Evolutionary conservation across 495 filamentous ascomycete species (phyloP).

Genomic region (Penicillium arizonense): DNA sequence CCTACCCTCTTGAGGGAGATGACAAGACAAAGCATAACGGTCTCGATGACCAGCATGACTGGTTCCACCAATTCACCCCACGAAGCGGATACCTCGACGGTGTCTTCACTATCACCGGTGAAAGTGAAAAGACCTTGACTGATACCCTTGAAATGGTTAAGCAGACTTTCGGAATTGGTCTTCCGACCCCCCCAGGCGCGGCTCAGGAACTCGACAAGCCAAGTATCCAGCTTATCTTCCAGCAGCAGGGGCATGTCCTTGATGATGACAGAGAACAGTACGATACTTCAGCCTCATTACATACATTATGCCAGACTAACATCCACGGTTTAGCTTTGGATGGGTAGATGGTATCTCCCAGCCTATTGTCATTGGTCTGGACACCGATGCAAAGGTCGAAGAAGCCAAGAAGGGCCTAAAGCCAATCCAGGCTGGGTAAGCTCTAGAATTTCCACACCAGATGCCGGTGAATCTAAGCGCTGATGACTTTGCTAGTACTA

Average conservation of each 20-base stretch:
- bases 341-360: conserved; percentile 3
- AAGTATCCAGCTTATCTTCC: neutral
- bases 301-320: neutral
- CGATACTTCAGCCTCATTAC: too few species aligned
- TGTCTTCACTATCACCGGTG: neutral
- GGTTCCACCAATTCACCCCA: neutral
- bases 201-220: neutral
- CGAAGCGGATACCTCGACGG: neutral
- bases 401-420: neutral
- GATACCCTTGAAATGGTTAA: neutral
- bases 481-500: neutral
- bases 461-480: too few species aligned
- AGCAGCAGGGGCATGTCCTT: neutral
- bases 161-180: too few species aligned
- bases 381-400: neutral
- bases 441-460: neutral
- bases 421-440: conserved; percentile 1
- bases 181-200: too few species aligned
- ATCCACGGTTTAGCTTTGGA: neutral
- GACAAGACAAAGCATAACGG: neutral
- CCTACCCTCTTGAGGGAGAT: neutral
- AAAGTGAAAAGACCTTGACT: neutral
- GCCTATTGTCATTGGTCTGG: neutral
- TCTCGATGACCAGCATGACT: conserved; percentile 3
- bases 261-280: neutral